Base-by-base conservation (phyloP, 176 grass and related monocot genomes). In the Zoysia japonica region DNA sequence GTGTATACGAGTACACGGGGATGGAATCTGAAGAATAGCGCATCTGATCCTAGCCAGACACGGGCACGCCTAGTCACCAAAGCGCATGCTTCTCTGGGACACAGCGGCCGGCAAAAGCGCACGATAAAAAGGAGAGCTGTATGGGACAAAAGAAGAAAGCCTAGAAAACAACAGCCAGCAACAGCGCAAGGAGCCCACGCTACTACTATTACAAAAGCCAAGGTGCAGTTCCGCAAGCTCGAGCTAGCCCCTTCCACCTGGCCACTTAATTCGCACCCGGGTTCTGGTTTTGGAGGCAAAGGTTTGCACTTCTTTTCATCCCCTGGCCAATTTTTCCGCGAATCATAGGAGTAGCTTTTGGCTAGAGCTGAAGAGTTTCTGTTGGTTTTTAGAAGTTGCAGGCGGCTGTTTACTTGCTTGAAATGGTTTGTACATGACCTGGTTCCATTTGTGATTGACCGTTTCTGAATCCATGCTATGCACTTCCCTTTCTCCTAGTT, bases 81-180 rank as follows among this genome's bases (percentile, higher is more conserved):
- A 55, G 38, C 51, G 85, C 85, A 70, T 28, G 28, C 28, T 28
- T 36, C 74, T 14, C 75, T 36, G 6, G 49, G 44, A 39, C 74
- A 11, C 13, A 61, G 20, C 11, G 60, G 28, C 28, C 28, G 28
- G 17, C 42, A 41, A 65, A 51, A 42, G 47, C 37, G 63, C 35
- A 53, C 63, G 77, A 85, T 89, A 72, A 85, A 89, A 89, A 81
- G 78, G 72, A 56, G 87, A 57, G 65, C 71, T 68, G 68, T 66
- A 78, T 55, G 87, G 70, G 71, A 76, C 71, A 71, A 63, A 69
- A 76, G 55, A 40, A 61, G 69, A 53, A 68, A 59, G 86, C 65
- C 78, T 80, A 85, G 78, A 81, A 81, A 79, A 48, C 60, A 66
- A 70, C 65, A 43, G 17, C 65, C 16, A 9, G 48, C 47, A 45